These are phyloP conservation scores for Penicillium roqueforti DNA, from an alignment of 495 filamentous ascomycete genomes.

Conservation along the genomic window DNA sequence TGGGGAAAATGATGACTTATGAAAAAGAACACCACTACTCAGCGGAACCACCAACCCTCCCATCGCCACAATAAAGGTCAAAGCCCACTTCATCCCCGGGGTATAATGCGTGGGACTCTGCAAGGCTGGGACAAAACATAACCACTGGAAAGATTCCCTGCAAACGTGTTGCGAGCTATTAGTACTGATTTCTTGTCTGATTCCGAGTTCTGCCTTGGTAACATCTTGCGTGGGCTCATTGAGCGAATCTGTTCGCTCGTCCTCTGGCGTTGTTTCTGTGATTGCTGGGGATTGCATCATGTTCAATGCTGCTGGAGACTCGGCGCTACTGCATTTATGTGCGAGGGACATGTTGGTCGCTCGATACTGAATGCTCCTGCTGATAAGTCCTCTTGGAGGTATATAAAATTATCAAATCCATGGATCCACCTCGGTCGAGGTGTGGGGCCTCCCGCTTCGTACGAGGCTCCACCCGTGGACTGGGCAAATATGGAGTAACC, in stretches of 20 bases:
- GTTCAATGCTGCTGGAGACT: background rate
- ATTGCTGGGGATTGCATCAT: background rate
- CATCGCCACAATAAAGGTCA: background rate
- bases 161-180: background rate
- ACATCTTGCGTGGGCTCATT: background rate
- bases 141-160: background rate
- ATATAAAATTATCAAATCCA: background rate
- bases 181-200: background rate
- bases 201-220: background rate
- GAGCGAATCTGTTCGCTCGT: background rate
- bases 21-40: background rate
- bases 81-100: background rate
- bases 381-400: background rate
- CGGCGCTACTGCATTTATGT: background rate
- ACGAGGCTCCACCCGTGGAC: background rate
- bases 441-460: background rate
- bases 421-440: background rate
- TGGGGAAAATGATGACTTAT: background rate
- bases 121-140: background rate
- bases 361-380: too few relatives aligned
- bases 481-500: too few relatives aligned
- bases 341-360: background rate
- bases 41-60: background rate
- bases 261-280: background rate
- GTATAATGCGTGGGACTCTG: background rate